A percentile compares a stretch with the other conserved stretches of the same genome.
Evolutionary conservation across 352 stramenopile species (phyloP).

Genomic region (Hyphochytrium catenoides): DNA sequence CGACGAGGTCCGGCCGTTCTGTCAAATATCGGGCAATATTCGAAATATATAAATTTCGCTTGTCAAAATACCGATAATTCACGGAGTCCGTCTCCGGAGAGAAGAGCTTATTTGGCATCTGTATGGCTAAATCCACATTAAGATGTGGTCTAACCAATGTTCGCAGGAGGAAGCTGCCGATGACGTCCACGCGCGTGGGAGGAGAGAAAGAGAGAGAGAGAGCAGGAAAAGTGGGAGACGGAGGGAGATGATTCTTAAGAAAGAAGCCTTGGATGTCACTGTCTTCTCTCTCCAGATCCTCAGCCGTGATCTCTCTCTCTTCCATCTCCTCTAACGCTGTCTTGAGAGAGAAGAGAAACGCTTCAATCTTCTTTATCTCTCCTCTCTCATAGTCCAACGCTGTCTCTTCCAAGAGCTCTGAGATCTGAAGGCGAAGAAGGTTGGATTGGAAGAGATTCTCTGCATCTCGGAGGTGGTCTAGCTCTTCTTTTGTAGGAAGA

Average conservation of each 20-base stretch:
- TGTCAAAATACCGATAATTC: constrained; percentile 69
- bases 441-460: constrained; percentile 50
- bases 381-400: constrained; percentile 10
- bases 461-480: constrained; percentile 38
- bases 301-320: constrained; percentile 41
- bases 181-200: constrained; percentile 39
- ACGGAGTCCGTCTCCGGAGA: constrained; percentile 61
- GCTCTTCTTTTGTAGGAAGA: constrained; percentile 54
- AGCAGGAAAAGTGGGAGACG: no score
- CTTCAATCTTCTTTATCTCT: constrained; percentile 19
- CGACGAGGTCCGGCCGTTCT: constrained; percentile 6
- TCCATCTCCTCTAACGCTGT: constrained; percentile 25
- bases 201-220: constrained; percentile 53
- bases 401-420: constrained; percentile 42
- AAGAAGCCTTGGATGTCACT: constrained; percentile 16
- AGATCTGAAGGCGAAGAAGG: constrained; percentile 57
- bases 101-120: constrained; percentile 53
- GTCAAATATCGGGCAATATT: constrained; percentile 33
- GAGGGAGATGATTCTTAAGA: constrained; percentile 44
- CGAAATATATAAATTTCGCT: constrained; percentile 56
- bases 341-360: constrained; percentile 55
- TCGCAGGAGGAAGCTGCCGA: constrained; percentile 62
- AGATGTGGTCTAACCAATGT: constrained; percentile 36
- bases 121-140: constrained; percentile 44
- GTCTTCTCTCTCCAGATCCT: constrained; percentile 16